Conservation (phyloP, 169 alveolate species). For the Plasmodium ovale region DNA sequence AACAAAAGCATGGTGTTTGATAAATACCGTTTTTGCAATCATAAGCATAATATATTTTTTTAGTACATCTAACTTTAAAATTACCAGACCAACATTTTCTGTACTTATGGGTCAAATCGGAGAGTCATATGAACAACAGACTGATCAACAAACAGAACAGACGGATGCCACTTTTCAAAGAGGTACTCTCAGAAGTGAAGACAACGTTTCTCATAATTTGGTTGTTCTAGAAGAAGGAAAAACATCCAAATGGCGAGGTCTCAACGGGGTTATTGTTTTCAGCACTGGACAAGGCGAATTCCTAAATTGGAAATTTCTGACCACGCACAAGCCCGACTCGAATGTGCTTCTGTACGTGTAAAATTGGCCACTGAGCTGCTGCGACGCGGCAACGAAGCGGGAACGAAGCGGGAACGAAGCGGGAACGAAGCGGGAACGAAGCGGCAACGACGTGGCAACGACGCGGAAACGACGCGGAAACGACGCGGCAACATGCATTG, state of each 20-base stretch:
- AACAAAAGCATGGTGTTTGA: conserved; percentile 67
- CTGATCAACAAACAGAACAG: background rate
- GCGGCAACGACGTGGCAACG: no score
- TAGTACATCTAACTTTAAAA: conserved; percentile 35
- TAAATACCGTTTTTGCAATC: conserved; percentile 47
- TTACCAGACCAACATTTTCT: conserved; percentile 18
- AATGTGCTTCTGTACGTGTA: conserved; percentile 33
- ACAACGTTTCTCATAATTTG: background rate
- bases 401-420: no score
- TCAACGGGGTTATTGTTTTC: background rate
- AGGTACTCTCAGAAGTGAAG: no score
- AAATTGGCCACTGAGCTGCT: background rate
- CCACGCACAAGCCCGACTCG: conserved; percentile 41
- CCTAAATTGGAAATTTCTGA: conserved; percentile 34
- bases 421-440: no score
- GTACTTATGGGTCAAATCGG: conserved; percentile 13
- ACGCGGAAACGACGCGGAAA: no score
- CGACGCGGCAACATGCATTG: no score
- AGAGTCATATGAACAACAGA: conserved; percentile 37
- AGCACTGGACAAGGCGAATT: background rate
- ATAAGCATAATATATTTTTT: conserved; percentile 46
- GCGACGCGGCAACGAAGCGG: no score
- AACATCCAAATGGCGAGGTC: conserved; percentile 3
- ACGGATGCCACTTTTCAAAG: no score
- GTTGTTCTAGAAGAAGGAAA: conserved; percentile 12